Conservation (phyloP, 192 early-diverging fungal genomes). For the Backusella circina region DNA sequence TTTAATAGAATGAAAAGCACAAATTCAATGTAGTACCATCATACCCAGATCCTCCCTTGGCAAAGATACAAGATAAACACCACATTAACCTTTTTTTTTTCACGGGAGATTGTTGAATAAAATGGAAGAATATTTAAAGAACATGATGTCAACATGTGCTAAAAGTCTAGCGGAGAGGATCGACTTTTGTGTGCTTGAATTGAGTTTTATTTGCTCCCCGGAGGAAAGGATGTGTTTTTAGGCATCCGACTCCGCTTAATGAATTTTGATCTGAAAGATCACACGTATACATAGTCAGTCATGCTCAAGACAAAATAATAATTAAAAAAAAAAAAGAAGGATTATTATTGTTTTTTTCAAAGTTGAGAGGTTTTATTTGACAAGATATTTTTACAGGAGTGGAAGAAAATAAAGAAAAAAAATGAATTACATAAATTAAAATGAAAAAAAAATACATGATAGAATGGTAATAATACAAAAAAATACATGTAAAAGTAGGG, state of each 20-base stretch:
- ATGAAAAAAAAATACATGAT: neutral
- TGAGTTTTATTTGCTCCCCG: neutral
- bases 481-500: neutral
- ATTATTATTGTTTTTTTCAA: neutral
- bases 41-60: conserved; percentile 1
- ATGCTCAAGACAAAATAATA: neutral
- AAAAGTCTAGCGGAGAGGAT: neutral
- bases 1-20: neutral
- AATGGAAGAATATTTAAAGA: neutral
- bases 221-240: neutral
- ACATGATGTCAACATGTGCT: neutral
- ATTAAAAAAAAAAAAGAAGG: neutral
- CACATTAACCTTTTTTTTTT: neutral
- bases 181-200: neutral
- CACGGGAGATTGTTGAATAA: conserved; percentile 4
- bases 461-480: conserved; percentile 1
- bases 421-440: neutral
- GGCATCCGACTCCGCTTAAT: neutral
- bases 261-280: neutral
- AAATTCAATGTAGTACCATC: neutral
- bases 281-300: neutral
- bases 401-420: neutral
- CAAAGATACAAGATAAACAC: conserved; percentile 1
- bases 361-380: neutral
- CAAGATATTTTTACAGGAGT: neutral